Conservation (phyloP, 2,329 filamentous ascomycete genomes). For the Ustilaginoidea virens region DNA sequence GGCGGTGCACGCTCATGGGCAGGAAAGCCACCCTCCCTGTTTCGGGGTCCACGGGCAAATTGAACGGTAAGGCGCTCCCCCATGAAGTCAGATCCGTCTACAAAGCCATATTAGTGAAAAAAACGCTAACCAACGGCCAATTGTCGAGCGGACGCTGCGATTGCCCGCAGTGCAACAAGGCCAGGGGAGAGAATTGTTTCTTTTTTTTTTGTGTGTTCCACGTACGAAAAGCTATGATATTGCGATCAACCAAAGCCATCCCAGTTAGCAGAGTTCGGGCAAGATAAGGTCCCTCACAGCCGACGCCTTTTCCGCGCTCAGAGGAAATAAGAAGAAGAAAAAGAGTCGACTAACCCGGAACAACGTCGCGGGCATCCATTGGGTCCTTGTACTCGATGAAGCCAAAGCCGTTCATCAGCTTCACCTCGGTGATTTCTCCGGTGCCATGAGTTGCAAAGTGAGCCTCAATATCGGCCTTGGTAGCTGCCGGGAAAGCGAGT, state of each 20-base stretch:
- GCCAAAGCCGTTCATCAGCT: conserved; percentile 99
- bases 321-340: background rate
- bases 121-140: background rate
- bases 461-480: conserved; percentile 89
- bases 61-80: conserved; percentile 94
- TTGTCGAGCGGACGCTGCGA: too few relatives aligned
- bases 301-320: background rate
- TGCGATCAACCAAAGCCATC: background rate
- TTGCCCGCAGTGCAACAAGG: too few relatives aligned
- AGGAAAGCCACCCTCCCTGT: conserved; percentile 33
- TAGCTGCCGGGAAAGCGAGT: conserved; percentile 48
- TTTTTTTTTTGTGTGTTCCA: too few relatives aligned
- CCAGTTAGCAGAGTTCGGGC: conserved; percentile 4
- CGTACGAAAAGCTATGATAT: conserved; percentile 44
- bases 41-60: conserved; percentile 76
- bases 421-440: conserved; percentile 96
- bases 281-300: background rate
- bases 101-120: conserved; percentile 9
- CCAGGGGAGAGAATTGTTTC: too few relatives aligned
- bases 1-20: conserved; percentile 42
- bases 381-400: conserved; percentile 99
- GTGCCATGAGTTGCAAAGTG: conserved; percentile 94
- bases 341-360: conserved; percentile 58
- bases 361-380: conserved; percentile 95
- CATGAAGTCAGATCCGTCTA: conserved; percentile 96